These are phyloP conservation scores for Lathyrus sativus DNA, from an alignment of 306 rosid genomes.

Conservation along the genomic window DNA sequence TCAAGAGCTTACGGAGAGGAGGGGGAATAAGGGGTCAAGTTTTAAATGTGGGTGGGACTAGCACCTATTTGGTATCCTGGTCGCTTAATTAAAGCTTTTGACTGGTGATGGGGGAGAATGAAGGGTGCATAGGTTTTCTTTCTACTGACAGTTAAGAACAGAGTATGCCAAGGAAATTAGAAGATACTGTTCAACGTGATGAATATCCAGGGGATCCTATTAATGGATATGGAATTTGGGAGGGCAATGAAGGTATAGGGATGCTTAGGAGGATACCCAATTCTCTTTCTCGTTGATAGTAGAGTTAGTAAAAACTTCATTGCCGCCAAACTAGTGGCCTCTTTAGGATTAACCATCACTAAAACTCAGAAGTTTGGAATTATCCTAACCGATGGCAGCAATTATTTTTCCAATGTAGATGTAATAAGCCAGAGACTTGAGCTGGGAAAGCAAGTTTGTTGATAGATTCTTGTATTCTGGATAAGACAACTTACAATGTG, in stretches of 20 bases:
- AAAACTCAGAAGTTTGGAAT: not conserved
- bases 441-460: not conserved
- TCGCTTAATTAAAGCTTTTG: not conserved
- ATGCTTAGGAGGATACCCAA: not conserved
- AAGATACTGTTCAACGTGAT: not conserved
- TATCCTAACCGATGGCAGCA: not conserved
- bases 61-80: not conserved
- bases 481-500: not conserved
- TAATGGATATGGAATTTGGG: not conserved
- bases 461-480: conserved; percentile 1
- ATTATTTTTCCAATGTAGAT: not conserved
- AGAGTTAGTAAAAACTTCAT: not conserved
- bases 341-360: no score
- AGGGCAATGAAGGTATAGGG: not conserved
- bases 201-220: not conserved
- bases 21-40: not conserved
- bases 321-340: not conserved
- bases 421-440: not conserved
- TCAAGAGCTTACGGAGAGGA: not conserved
- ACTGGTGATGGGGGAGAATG: not conserved
- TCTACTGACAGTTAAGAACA: not conserved
- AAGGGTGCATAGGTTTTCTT: not conserved
- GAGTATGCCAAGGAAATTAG: not conserved
- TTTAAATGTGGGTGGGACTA: not conserved
- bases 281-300: conserved; percentile 1